These are phyloP conservation scores for Moesziomyces aphidis DNA, from an alignment of 1,284 basidiomycete species.

Conservation along the genomic window DNA sequence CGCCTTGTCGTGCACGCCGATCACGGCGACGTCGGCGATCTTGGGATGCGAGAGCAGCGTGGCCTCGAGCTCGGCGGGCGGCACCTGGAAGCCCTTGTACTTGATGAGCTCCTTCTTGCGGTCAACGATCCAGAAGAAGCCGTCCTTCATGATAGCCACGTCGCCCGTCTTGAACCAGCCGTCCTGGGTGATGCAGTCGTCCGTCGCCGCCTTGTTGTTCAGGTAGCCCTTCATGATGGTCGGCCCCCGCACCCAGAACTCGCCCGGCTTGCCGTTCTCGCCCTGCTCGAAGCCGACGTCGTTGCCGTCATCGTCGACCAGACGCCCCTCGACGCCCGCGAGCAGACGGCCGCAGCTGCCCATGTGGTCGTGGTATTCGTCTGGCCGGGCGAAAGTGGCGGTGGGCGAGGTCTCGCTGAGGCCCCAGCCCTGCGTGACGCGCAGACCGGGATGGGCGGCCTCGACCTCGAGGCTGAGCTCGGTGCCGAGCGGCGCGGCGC, in stretches of 20 bases:
- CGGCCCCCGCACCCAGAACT: slow-evolving; percentile 46
- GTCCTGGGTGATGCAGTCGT: slow-evolving; percentile 52
- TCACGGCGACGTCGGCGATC: slow-evolving; percentile 51
- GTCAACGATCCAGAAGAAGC: slow-evolving; percentile 59
- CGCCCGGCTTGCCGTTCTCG: slow-evolving; percentile 69
- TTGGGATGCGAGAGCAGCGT: slow-evolving; percentile 47
- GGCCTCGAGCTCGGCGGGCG: slow-evolving; percentile 56
- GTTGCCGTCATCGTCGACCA: slow-evolving; percentile 73
- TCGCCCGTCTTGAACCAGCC: slow-evolving; percentile 61
- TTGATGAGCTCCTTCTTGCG: slow-evolving; percentile 61
- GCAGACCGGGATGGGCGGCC: slow-evolving; percentile 69
- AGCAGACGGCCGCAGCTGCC: slow-evolving; percentile 75
- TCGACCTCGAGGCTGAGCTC: slow-evolving; percentile 75
- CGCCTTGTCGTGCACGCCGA: slow-evolving; percentile 34
- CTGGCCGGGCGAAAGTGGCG: slow-evolving; percentile 65
- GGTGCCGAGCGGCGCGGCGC: slow-evolving; percentile 83
- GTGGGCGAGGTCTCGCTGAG: slow-evolving; percentile 80
- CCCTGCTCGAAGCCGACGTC: slow-evolving; percentile 70
- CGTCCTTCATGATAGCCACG: slow-evolving; percentile 51
- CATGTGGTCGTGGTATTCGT: slow-evolving; percentile 49
- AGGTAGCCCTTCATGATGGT: slow-evolving; percentile 57
- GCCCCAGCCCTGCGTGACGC: slow-evolving; percentile 73
- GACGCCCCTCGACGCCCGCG: slow-evolving; percentile 80
- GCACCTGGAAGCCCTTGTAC: slow-evolving; percentile 61
- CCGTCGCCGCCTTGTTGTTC: slow-evolving; percentile 46